phyloP scores from a whole-genome alignment of 1,284 basidiomycete genomes.

The Papiliotrema flavescens region DNA sequence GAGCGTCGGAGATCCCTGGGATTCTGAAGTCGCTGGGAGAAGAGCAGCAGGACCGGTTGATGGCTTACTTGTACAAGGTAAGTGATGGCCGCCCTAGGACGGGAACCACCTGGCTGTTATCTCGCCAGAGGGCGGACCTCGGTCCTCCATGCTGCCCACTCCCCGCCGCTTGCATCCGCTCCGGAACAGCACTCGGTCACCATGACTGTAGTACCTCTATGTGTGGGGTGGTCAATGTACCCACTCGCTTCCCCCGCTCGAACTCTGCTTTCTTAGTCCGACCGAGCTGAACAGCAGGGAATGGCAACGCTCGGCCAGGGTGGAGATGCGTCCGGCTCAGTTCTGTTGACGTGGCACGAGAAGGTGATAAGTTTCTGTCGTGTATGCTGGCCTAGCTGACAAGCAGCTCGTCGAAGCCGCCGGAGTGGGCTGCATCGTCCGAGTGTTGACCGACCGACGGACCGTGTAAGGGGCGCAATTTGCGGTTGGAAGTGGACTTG shows the following conservation, averaged over 20 bases:
- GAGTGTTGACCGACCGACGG: conserved; percentile 93
- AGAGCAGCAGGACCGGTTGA: conserved; percentile 84
- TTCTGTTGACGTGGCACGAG: conserved; percentile 91
- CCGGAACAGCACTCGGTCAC: too few species aligned
- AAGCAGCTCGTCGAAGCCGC: conserved; percentile 86
- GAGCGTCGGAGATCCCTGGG: conserved; percentile 77
- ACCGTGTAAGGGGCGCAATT: conserved; percentile 57
- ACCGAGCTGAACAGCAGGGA: too few species aligned
- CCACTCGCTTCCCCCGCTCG: too few species aligned
- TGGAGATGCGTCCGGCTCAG: conserved; percentile 77
- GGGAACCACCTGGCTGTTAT: too few species aligned
- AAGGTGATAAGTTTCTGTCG: conserved; percentile 58
- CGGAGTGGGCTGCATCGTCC: conserved; percentile 92
- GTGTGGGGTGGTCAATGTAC: too few species aligned
- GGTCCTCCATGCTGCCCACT: too few species aligned
- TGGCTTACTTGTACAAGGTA: conserved; percentile 96
- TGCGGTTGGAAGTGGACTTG: not conserved
- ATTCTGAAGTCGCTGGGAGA: conserved; percentile 71
- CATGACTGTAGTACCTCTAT: too few species aligned
- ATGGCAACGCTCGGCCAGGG: conserved; percentile 62
- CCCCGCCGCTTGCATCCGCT: too few species aligned
- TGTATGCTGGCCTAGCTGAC: conserved; percentile 2
- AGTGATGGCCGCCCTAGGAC: too few species aligned
- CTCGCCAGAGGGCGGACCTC: too few species aligned
- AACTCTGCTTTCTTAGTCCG: too few species aligned